Evolutionary conservation across 2,329 filamentous ascomycete species (phyloP).

Genomic region (Verticillium nonalfalfae): DNA sequence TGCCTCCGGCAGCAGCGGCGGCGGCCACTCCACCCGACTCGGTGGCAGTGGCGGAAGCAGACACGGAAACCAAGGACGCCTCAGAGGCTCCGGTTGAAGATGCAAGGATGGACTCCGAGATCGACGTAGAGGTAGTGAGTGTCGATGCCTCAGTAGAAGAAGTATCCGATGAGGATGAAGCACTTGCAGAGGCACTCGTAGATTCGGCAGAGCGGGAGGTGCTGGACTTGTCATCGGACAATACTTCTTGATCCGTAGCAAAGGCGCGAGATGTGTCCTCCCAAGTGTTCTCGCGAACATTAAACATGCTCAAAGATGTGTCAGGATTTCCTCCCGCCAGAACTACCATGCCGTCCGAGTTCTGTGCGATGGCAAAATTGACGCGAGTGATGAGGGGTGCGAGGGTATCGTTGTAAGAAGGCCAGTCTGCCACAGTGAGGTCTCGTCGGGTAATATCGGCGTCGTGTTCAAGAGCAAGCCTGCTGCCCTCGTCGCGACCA

Average conservation of each 20-base stretch:
- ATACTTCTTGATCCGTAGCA: slow-evolving; percentile 29
- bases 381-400: slow-evolving; percentile 60
- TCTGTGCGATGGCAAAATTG: slow-evolving; percentile 68
- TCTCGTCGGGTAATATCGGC: slow-evolving; percentile 25
- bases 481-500: slow-evolving; percentile 32
- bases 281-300: slow-evolving; percentile 72
- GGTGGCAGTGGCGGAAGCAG: slow-evolving; percentile 18
- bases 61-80: slow-evolving; percentile 14
- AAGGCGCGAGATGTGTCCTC: slow-evolving; percentile 63
- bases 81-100: slow-evolving; percentile 13
- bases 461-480: neutral
- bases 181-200: slow-evolving; percentile 19
- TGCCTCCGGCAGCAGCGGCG: slow-evolving; percentile 10
- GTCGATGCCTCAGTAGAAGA: slow-evolving; percentile 19
- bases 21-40: slow-evolving; percentile 22
- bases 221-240: slow-evolving; percentile 21
- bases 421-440: slow-evolving; percentile 61
- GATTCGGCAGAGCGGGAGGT: slow-evolving; percentile 17
- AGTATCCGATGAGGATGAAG: slow-evolving; percentile 16
- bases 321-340: slow-evolving; percentile 62
- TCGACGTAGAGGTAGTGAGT: slow-evolving; percentile 2
- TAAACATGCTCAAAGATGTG: slow-evolving; percentile 69
- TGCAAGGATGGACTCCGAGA: neutral
- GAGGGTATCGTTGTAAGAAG: slow-evolving; percentile 68
- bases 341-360: slow-evolving; percentile 60